phyloP scores from a whole-genome alignment of 2,329 filamentous ascomycete species.

The Nemania diffusa region DNA sequence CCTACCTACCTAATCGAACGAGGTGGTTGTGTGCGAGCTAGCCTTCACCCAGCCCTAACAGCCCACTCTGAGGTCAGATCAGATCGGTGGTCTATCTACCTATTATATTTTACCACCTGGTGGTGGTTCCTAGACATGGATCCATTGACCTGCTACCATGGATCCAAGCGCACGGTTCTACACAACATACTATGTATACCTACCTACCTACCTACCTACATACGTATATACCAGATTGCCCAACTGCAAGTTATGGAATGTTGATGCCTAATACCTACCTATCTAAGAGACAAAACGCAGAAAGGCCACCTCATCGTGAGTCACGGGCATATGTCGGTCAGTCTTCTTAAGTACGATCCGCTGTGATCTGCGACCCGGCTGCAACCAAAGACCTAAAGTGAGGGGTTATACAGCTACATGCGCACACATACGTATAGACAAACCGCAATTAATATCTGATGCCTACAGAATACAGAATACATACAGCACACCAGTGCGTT shows the following conservation, averaged over 20 bases:
- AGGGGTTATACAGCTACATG: constrained; percentile 17
- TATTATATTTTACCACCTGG: constrained; percentile 14
- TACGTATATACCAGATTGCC: not conserved
- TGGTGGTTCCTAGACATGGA: constrained; percentile 5
- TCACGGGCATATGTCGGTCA: constrained; percentile 29
- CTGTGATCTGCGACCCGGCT: constrained; percentile 25
- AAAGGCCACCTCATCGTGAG: constrained; percentile 35
- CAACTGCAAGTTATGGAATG: not conserved
- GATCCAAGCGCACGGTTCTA: constrained; percentile 10
- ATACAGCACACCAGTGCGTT: constrained; percentile 2
- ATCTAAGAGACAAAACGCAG: constrained; percentile 1
- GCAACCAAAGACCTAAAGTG: constrained; percentile 17
- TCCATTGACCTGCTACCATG: not conserved
- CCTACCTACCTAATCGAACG: not conserved
- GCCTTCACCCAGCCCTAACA: constrained; percentile 33
- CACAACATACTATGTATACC: not conserved
- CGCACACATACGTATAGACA: too few species aligned
- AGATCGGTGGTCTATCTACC: constrained; percentile 2
- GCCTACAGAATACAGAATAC: too few species aligned
- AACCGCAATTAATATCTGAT: constrained; percentile 5
- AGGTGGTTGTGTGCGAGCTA: constrained; percentile 23
- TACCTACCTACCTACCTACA: not conserved
- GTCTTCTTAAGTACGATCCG: not conserved
- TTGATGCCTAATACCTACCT: constrained; percentile 27
- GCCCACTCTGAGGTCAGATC: constrained; percentile 19